Evolutionary conservation across 2,329 filamentous ascomycete genomes (phyloP), one percentile per base, ranked within the genome.

Genomic region (Fusarium sp.): DNA sequence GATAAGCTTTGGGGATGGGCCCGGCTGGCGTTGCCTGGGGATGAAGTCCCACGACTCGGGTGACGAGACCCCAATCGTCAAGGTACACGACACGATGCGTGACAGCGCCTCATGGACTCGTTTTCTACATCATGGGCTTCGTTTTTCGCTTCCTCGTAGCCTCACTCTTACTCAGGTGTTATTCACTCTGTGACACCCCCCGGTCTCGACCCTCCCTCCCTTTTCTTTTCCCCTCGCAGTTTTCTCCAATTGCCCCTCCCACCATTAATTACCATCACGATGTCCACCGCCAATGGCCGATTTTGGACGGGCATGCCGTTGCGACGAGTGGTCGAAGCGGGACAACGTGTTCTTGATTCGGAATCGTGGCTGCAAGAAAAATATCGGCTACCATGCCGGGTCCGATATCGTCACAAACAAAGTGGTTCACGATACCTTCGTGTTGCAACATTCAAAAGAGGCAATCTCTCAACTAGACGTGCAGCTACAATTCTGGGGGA

Each of bases 221-320:
- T 40, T 28, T 50, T 26, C 49, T 33, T 55, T 51, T 43, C 49
- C 49, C 31, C 39, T 65, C 47, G 40, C 40, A 45, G 45, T 56
- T 39, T 52, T 56, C 71, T 58, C 70, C 58, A 66, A 55, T 43
- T 58, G 51, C 70, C 61, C 69, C 71, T 73, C 71, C 62, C 69
- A 67, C 69, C 71, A 65, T 71, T 34, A 60, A 51, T 50, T 52
- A 26, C 54, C 51, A 54, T 64, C 54, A 39, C 51, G 62, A 70
- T 70, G 52, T 42, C 52, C 46, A 38, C 62, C 61, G 49, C 58
- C 65, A 67, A 57, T 60, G 56, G 45, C 43, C 55, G 47, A 65
- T 56, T 39, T 28, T 46, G 38, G 54, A 67, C 57, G 59, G 56
- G 36, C 59, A 62, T 56, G 67, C 56, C 44, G 52, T 59, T 55